phyloP scores from a whole-genome alignment of 129 eudicot genomes.

The Flaveria robusta region DNA sequence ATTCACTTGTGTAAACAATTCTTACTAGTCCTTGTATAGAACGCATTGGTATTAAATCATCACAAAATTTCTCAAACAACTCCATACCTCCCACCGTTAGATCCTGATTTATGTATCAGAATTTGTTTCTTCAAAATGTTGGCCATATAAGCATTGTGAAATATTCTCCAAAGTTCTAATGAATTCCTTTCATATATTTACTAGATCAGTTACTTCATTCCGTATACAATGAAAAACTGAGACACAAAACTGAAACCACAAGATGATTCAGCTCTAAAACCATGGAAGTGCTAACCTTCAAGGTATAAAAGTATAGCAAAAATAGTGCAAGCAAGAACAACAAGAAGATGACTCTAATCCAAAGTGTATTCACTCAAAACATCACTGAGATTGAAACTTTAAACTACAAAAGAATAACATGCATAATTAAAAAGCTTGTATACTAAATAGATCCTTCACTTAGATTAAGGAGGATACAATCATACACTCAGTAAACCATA shows the following conservation, averaged over 20 bases:
- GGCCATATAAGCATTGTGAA: no score
- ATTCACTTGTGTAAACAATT: not conserved
- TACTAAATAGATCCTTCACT: conserved; percentile 13
- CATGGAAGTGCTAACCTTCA: not conserved
- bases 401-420: not conserved
- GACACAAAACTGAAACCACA: conserved; percentile 1
- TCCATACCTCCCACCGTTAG: not conserved
- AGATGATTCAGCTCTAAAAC: conserved; percentile 5
- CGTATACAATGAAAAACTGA: not conserved
- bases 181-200: no score
- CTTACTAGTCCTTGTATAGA: conserved; percentile 1
- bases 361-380: no score
- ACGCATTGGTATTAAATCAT: not conserved
- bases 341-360: conserved; percentile 5
- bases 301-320: not conserved
- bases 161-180: no score
- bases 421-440: not conserved
- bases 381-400: not conserved
- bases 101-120: no score
- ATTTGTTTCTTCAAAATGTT: no score
- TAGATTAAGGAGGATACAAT: not conserved
- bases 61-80: conserved; percentile 4
- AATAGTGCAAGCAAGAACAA: not conserved
- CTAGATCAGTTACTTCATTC: no score
- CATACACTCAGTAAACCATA: conserved; percentile 12